Evolutionary conservation across 2,329 filamentous ascomycete genomes (phyloP), one percentile per base, ranked within the genome.

Genomic region (Dendryphion nanum): DNA sequence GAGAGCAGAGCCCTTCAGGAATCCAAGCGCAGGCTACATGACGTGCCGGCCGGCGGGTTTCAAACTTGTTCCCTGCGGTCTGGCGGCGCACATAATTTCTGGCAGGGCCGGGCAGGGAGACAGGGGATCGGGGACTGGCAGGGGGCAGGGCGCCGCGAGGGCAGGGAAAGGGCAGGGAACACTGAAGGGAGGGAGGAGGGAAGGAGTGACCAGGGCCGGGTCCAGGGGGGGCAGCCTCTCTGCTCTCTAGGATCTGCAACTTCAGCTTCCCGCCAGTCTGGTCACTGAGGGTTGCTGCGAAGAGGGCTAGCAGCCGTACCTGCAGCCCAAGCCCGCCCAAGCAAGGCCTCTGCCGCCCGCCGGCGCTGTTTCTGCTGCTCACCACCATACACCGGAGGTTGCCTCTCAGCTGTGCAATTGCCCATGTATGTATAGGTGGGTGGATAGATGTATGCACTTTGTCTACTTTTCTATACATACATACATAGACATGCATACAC

Each of bases 351-450:
- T n/a, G n/a, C n/a, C n/a, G n/a, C n/a, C n/a, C n/a, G n/a, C n/a
- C n/a, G n/a, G n/a, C n/a, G 16, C 35, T 4, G 44, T 41, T 17
- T 32, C 37, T 44, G 40, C 35, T 40, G 37, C 19, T 15, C 7
- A 72, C 40, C 1, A 72, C 78, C 42, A 79, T 52, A 42, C 78
- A 79, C 14, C 74, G 66, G 47, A 78, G 79, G 1, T 74, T 75
- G 4, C 76, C 75, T 7, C 76, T 67, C 33, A 75, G 57, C 31
- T 26, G 23, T n/a, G 23, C 23, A n/a, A n/a, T 26, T 26, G 23
- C 23, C n/a, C 23, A 26, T 26, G n/a, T n/a, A 26, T 26, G n/a
- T n/a, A 26, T 26, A n/a, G 23, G n/a, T 26, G n/a, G 10, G n/a
- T n/a, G n/a, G 10, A n/a, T 10, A 2, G 10, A 26, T 10, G 10